Percentiles rank a stretch among this genome's conserved stretches.
These are phyloP conservation scores for Casuarina equisetifolia DNA, from an alignment of 306 rosid species.

Conservation along the genomic window DNA sequence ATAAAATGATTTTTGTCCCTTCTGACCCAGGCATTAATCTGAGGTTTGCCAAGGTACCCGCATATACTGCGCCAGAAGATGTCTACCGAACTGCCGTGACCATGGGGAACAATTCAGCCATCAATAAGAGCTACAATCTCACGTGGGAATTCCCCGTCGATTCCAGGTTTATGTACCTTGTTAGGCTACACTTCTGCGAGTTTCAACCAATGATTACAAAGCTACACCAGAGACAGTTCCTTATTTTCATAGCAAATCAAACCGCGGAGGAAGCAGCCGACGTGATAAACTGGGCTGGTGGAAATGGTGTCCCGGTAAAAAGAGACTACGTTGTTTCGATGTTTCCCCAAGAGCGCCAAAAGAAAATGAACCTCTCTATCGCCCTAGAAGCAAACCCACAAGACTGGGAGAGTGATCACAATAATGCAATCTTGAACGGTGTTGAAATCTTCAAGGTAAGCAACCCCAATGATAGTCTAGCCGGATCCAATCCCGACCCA, in stretches of 20 bases:
- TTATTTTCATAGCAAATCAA: slow-evolving; percentile 28
- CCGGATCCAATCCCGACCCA: slow-evolving; percentile 42
- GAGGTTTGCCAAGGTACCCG: slow-evolving; percentile 10
- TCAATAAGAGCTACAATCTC: slow-evolving; percentile 24
- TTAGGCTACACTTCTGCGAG: slow-evolving; percentile 59
- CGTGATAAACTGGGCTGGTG: slow-evolving; percentile 13
- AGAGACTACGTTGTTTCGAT: slow-evolving; percentile 15
- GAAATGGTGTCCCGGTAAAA: slow-evolving; percentile 10
- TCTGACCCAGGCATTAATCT: not conserved
- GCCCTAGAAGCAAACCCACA: slow-evolving; percentile 24
- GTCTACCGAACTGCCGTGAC: slow-evolving; percentile 27
- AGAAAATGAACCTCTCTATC: slow-evolving; percentile 31
- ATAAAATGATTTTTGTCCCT: too few relatives aligned
- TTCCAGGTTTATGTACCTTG: slow-evolving; percentile 40
- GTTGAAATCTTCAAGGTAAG: slow-evolving; percentile 52
- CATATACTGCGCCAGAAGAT: slow-evolving; percentile 27
- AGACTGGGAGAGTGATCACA: not conserved
- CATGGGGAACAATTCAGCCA: not conserved
- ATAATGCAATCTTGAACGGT: slow-evolving; percentile 44
- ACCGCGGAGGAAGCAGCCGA: slow-evolving; percentile 11
- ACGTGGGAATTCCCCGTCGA: slow-evolving; percentile 45
- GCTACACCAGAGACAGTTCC: not conserved
- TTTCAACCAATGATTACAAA: not conserved
- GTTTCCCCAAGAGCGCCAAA: not conserved
- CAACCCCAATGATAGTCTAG: slow-evolving; percentile 22